phyloP scores from a whole-genome alignment of 2,329 filamentous ascomycete species.

The Aspergillus phoenicis region DNA sequence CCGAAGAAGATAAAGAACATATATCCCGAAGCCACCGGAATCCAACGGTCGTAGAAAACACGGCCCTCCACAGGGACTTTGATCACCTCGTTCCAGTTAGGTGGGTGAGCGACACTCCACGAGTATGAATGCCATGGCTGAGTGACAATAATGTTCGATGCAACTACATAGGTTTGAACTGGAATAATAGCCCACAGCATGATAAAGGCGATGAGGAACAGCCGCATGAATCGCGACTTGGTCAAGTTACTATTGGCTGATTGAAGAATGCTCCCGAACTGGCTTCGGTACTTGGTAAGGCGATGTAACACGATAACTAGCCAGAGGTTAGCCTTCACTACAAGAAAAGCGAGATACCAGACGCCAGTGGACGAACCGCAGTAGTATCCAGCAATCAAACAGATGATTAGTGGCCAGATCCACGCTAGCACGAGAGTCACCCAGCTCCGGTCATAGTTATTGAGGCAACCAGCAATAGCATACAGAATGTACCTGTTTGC shows the following conservation, averaged over 20 bases:
- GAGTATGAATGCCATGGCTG: slow-evolving; percentile 49
- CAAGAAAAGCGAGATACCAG: not conserved
- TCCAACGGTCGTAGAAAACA: slow-evolving; percentile 60
- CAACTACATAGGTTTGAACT: slow-evolving; percentile 55
- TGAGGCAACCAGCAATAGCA: slow-evolving; percentile 61
- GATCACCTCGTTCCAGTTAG: slow-evolving; percentile 53
- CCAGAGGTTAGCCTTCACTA: not conserved
- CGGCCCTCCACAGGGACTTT: slow-evolving; percentile 50
- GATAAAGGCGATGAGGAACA: slow-evolving; percentile 51
- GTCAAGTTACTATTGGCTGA: slow-evolving; percentile 55
- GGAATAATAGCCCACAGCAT: slow-evolving; percentile 61
- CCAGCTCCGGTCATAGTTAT: slow-evolving; percentile 60
- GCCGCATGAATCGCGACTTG: slow-evolving; percentile 63
- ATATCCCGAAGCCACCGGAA: slow-evolving; percentile 56
- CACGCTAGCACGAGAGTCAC: slow-evolving; percentile 55
- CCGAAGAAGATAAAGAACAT: slow-evolving; percentile 67
- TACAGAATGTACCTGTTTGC: slow-evolving; percentile 60
- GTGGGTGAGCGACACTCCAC: slow-evolving; percentile 57
- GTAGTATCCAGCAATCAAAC: slow-evolving; percentile 57
- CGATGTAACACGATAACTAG: slow-evolving; percentile 62
- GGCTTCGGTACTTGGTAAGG: slow-evolving; percentile 61
- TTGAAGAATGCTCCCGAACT: slow-evolving; percentile 60
- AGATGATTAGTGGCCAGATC: slow-evolving; percentile 60
- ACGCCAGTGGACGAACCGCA: slow-evolving; percentile 50
- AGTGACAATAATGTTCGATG: slow-evolving; percentile 41